A percentile compares a stretch with the other conserved stretches of the same genome.
phyloP scores from a whole-genome alignment of 2,329 filamentous ascomycete species.

The Chaetothyriales sp. region DNA sequence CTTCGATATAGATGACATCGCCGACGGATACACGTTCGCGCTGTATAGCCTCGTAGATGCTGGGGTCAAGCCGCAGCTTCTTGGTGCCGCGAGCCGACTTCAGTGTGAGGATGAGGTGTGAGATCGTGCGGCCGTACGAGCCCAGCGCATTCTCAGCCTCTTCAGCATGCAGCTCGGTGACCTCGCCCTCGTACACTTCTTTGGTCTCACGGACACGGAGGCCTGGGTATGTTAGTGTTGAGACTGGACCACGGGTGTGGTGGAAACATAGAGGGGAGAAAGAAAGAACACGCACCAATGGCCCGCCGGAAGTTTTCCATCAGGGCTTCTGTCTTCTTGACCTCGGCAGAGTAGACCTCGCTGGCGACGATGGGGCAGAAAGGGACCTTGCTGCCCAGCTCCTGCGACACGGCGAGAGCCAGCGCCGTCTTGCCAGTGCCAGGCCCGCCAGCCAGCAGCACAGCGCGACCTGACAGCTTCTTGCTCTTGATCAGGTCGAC shows the following conservation, averaged over 20 bases:
- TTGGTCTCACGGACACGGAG: slow-evolving; percentile 96
- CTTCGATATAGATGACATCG: slow-evolving; percentile 98
- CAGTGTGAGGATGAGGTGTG: slow-evolving; percentile 80
- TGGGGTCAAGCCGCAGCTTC: slow-evolving; percentile 90
- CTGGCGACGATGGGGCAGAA: slow-evolving; percentile 97
- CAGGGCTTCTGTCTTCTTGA: slow-evolving; percentile 97
- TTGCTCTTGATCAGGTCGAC: slow-evolving; percentile 91
- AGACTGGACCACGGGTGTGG: neutral
- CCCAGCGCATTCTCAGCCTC: slow-evolving; percentile 96
- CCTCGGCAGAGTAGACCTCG: slow-evolving; percentile 93
- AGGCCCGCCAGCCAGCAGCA: slow-evolving; percentile 82
- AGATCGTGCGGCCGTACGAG: slow-evolving; percentile 94
- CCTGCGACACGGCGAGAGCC: slow-evolving; percentile 87
- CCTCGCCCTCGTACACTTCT: slow-evolving; percentile 97
- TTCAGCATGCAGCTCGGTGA: slow-evolving; percentile 92
- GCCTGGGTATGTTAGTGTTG: slow-evolving; percentile 24
- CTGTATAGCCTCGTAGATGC: slow-evolving; percentile 98
- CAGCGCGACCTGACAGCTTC: slow-evolving; percentile 93
- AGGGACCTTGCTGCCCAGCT: slow-evolving; percentile 92
- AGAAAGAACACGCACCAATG: slow-evolving; percentile 48
- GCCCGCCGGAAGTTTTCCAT: slow-evolving; percentile 99
- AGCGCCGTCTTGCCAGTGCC: slow-evolving; percentile 96
- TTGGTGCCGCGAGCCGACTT: slow-evolving; percentile 96
- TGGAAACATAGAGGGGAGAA: neutral
- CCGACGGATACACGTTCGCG: slow-evolving; percentile 93